Base-by-base conservation (phyloP, 495 filamentous ascomycete genomes). In the Hypoxylon cercidicola region DNA sequence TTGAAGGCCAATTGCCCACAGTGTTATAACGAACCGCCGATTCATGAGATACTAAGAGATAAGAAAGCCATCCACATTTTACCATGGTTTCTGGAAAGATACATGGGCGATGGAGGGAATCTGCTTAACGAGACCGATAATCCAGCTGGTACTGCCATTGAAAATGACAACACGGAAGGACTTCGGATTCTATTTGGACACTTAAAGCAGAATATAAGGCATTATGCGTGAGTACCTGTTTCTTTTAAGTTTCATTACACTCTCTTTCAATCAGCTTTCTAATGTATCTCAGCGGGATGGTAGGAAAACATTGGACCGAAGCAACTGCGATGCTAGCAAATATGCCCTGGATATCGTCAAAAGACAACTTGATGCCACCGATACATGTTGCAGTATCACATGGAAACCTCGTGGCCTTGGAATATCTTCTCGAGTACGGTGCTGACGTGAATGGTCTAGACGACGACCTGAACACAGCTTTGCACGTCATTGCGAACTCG, bases 201-300 rank as follows among this genome's bases (percentile, higher is more conserved):
- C 16, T 13, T 56, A 15, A 8, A 25, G 9, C 16, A 47, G 30
- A 56, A 56, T 16, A 10, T 41, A 11, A 1, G n/a, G 7, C 53
- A 56, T 13, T 56, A 56, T 19, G 15, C 28, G 53, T 56, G 15
- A 37, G 53, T 56, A 11, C 16, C 43, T 7, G 10, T 46, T n/a
- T n/a, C n/a, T n/a, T n/a, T n/a, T n/a, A n/a, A n/a, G n/a, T n/a
- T n/a, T n/a, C n/a, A n/a, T n/a, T n/a, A 32, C 30, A 11, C 30
- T 32, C 9, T 32, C 7, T n/a, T n/a, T 7, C 23, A 25, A 32
- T 32, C 1, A 32, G 8, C 8, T 32, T 4, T 32, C 30, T 32
- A 32, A 32, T 10, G 30, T 11, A 8, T 11, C 30, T 28, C 5
- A 47, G 21, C 2, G 1, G 23, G 2, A 46, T 37, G 15, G 19